Evolutionary conservation across 1,284 basidiomycete species (phyloP), one percentile per base, ranked within the genome.

Genomic region (Coriolopsis trogii): DNA sequence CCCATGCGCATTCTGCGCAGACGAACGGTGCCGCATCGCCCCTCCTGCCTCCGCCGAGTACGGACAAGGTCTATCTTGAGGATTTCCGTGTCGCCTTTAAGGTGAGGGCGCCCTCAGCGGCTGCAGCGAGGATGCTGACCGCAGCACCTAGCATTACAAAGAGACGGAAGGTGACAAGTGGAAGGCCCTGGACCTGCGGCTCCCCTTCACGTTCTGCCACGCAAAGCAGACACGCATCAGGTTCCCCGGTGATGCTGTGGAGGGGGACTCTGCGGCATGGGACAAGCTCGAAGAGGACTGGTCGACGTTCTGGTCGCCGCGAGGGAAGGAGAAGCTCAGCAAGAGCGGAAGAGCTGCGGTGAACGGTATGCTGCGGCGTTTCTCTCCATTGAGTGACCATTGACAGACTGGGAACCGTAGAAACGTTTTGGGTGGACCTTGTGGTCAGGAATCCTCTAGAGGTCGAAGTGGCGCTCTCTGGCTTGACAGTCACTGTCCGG

Each of bases 1-100:
- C 34, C 18, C 48, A 20, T n/a, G 20, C 41, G 21, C 47, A 43
- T 23, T 47, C 49, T 12, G 36, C 53, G 25, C 41, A 39, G 4
- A 44, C 53, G 13, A 63, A 64, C 37, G 65, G 64, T 4, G 53
- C 60, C 7, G 42, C 26, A 6, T 53, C 55, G 13, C 43, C 57
- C 9, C 41, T 60, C 15, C 46, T 59, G 41, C 56, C 66, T 58
- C 57, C 50, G 5, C 51, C 64, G 2, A 67, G 62, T 26, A 73
- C 75, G 31, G 86, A 89, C 59, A 85, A 83, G 57, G 72, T 87
- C 1, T 87, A 82, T 56, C 64, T 92, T 16, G 89, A 91, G 50
- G 90, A 92, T 66, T 91, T 92, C 60, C 78, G 83, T 29, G 82
- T 87, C n/a, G 86, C 90, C 13, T 82, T 86, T 55, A 77, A 81